A percentile compares a stretch with the other conserved stretches of the same genome.
Evolutionary conservation across 2,329 filamentous ascomycete species (phyloP).

Genomic region (Ceratocystis cubensis): DNA sequence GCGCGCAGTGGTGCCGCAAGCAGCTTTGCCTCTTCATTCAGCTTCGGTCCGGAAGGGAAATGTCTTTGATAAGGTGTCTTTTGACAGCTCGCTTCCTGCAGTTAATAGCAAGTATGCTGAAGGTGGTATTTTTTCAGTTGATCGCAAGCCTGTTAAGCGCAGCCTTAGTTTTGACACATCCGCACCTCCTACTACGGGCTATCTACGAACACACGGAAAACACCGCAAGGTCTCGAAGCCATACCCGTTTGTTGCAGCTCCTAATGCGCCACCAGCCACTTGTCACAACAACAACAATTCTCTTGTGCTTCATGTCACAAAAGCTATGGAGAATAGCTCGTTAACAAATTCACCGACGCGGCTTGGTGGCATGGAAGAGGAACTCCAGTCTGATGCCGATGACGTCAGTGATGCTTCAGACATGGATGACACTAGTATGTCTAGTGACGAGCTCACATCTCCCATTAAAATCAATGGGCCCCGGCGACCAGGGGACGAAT

Average conservation of each 20-base stretch:
- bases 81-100: conserved; percentile 40
- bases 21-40: conserved; percentile 20
- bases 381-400: conserved; percentile 34
- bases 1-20: conserved; percentile 34
- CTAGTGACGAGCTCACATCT: conserved; percentile 38
- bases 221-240: conserved; percentile 24
- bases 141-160: conserved; percentile 27
- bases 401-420: conserved; percentile 44
- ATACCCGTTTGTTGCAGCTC: neutral
- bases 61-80: conserved; percentile 43
- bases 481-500: conserved; percentile 37
- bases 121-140: conserved; percentile 42
- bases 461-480: conserved; percentile 35
- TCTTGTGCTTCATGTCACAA: conserved; percentile 31
- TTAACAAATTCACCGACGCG: conserved; percentile 32
- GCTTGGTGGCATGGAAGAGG: conserved; percentile 26
- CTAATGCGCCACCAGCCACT: neutral
- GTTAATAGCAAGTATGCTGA: conserved; percentile 48
- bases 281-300: conserved; percentile 23
- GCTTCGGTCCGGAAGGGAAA: conserved; percentile 31
- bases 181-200: conserved; percentile 36
- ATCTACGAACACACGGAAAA: conserved; percentile 37
- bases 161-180: conserved; percentile 27
- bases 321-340: conserved; percentile 28
- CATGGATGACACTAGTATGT: conserved; percentile 41